Evolutionary conservation across 805 yeast species (phyloP).

Genomic region (Sugiyamaella valdiviana): DNA sequence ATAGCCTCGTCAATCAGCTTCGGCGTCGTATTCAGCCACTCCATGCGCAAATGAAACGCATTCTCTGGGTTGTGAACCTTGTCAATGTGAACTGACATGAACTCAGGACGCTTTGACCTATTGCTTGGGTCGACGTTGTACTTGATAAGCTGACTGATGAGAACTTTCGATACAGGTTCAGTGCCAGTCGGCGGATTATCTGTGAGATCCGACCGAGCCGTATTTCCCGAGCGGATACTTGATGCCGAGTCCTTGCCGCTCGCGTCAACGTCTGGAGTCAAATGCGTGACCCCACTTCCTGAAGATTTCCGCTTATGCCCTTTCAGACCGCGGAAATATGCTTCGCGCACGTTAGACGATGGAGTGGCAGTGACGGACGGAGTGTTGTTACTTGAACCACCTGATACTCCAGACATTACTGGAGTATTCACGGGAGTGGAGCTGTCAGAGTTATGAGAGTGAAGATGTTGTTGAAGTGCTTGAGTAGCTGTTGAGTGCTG

Average conservation of each 20-base stretch:
- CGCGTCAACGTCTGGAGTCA: background rate
- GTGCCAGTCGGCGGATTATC: conserved; percentile 1
- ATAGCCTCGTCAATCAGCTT: conserved; percentile 75
- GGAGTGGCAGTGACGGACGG: background rate
- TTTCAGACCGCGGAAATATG: background rate
- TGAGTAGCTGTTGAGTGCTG: background rate
- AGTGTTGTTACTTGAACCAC: background rate
- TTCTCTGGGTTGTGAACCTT: conserved; percentile 90
- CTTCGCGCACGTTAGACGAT: background rate
- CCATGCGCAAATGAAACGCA: conserved; percentile 83
- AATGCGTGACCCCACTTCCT: background rate
- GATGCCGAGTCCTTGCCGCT: conserved; percentile 1
- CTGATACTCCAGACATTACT: background rate
- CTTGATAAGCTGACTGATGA: conserved; percentile 56
- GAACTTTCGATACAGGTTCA: conserved; percentile 8
- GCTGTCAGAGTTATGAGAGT: conserved; percentile 1
- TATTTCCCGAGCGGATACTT: conserved; percentile 9
- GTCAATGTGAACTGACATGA: conserved; percentile 80
- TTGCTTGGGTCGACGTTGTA: conserved; percentile 70
- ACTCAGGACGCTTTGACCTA: conserved; percentile 70
- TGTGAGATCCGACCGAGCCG: background rate
- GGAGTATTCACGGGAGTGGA: background rate
- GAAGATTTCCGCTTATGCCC: conserved; percentile 7
- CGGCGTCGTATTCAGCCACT: conserved; percentile 90
- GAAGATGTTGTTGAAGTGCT: background rate